These are phyloP conservation scores for Lasiosphaeria hispida DNA, from an alignment of 495 filamentous ascomycete genomes.

Conservation along the genomic window DNA sequence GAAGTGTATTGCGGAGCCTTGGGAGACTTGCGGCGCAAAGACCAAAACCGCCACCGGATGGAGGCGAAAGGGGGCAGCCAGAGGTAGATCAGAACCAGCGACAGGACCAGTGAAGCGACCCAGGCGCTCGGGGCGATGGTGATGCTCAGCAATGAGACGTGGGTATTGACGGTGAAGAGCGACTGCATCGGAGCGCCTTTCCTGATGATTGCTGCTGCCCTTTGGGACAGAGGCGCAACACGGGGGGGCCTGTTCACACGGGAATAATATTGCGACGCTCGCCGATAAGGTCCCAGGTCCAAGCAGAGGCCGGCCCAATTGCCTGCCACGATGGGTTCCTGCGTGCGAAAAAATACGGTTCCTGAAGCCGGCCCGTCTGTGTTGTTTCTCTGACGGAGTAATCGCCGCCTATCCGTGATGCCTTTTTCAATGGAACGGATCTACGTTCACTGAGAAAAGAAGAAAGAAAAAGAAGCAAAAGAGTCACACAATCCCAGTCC, in stretches of 20 bases:
- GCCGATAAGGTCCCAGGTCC: too few relatives aligned
- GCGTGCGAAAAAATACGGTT: too few relatives aligned
- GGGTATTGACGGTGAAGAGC: constrained; percentile 52
- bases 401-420: background rate
- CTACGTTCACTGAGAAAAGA: constrained; percentile 13
- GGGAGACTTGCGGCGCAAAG: constrained; percentile 10
- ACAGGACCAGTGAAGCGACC: constrained; percentile 47
- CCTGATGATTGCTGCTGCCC: too few relatives aligned
- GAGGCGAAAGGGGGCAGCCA: constrained; percentile 41
- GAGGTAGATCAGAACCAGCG: constrained; percentile 49
- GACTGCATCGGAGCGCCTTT: constrained; percentile 39
- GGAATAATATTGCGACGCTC: too few relatives aligned
- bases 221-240: too few relatives aligned
- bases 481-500: constrained; percentile 6
- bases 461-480: constrained; percentile 14
- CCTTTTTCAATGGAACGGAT: background rate
- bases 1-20: background rate
- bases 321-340: too few relatives aligned
- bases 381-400: too few relatives aligned
- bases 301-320: too few relatives aligned
- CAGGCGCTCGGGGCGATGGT: constrained; percentile 53
- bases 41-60: constrained; percentile 15
- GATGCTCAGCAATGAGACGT: constrained; percentile 52
- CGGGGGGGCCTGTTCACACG: too few relatives aligned
- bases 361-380: too few relatives aligned